Evolutionary conservation across 2,329 filamentous ascomycete genomes (phyloP).

Genomic region (Penicillium brevicompactum): DNA sequence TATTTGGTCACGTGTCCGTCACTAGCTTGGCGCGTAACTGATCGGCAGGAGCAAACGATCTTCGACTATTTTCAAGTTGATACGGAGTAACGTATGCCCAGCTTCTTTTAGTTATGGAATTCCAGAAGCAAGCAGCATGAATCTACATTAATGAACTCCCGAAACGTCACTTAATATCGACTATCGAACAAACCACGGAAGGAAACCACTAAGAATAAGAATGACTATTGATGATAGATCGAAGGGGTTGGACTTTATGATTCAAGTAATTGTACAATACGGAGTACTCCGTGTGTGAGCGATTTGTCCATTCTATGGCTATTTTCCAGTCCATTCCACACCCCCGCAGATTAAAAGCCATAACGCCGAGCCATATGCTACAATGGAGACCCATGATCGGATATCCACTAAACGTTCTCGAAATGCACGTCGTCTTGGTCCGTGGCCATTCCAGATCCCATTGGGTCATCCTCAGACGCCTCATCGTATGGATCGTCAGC

Average conservation of each 20-base stretch:
- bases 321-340: neutral
- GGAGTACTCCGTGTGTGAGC: neutral
- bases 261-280: neutral
- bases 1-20: neutral
- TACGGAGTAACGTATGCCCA: too few relatives aligned
- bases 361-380: slow-evolving; percentile 27
- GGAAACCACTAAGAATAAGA: too few relatives aligned
- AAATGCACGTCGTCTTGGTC: slow-evolving; percentile 71
- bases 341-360: slow-evolving; percentile 18
- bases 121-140: too few relatives aligned
- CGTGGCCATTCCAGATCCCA: slow-evolving; percentile 55
- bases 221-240: neutral
- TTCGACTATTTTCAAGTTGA: too few relatives aligned
- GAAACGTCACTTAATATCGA: too few relatives aligned
- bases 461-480: slow-evolving; percentile 53
- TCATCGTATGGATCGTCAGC: slow-evolving; percentile 51
- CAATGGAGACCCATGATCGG: slow-evolving; percentile 7
- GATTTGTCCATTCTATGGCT: slow-evolving; percentile 8
- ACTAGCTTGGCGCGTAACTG: neutral
- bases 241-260: neutral
- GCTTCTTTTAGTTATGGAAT: too few relatives aligned
- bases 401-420: slow-evolving; percentile 66
- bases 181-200: too few relatives aligned
- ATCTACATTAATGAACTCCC: too few relatives aligned
- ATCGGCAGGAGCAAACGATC: neutral